Conservation (phyloP, 2,329 filamentous ascomycete genomes). For the Scleromitrula shiraiana region DNA sequence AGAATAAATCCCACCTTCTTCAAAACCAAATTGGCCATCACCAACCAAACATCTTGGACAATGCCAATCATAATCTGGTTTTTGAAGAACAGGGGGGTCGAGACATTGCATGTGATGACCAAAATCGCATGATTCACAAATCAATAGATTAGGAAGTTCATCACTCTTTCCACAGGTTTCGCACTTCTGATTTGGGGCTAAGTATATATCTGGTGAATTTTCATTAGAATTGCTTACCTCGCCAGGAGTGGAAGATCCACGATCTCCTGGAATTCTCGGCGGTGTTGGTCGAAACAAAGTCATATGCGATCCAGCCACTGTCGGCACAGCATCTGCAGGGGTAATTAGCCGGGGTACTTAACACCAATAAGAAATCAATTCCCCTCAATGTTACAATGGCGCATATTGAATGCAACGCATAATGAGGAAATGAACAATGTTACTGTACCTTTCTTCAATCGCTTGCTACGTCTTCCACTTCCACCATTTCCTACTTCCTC, state of each 20-base stretch:
- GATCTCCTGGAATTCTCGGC: conserved; percentile 53
- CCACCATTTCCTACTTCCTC: conserved; percentile 54
- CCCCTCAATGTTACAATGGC: conserved; percentile 4
- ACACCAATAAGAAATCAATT: conserved; percentile 20
- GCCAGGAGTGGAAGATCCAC: conserved; percentile 34
- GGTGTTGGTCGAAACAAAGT: conserved; percentile 80
- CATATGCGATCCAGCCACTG: conserved; percentile 95
- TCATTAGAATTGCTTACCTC: conserved; percentile 42
- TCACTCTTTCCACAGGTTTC: conserved; percentile 79
- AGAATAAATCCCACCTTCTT: conserved; percentile 93
- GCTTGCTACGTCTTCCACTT: conserved; percentile 81
- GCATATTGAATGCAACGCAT: conserved; percentile 1
- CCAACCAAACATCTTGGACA: conserved; percentile 92
- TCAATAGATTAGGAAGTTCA: conserved; percentile 59
- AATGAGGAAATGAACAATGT: neutral
- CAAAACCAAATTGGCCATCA: conserved; percentile 93
- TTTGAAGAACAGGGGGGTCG: conserved; percentile 71
- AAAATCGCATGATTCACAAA: conserved; percentile 88
- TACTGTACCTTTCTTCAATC: conserved; percentile 72
- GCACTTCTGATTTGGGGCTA: conserved; percentile 54
- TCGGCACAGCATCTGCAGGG: conserved; percentile 57
- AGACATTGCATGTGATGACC: conserved; percentile 83
- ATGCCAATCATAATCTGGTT: conserved; percentile 87
- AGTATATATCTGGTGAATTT: conserved; percentile 12
- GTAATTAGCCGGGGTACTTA: conserved; percentile 30